Evolutionary conservation across 768 basidiomycete species (phyloP), one percentile per base, ranked within the genome.

Genomic region (Neoboletus brunneissimus): DNA sequence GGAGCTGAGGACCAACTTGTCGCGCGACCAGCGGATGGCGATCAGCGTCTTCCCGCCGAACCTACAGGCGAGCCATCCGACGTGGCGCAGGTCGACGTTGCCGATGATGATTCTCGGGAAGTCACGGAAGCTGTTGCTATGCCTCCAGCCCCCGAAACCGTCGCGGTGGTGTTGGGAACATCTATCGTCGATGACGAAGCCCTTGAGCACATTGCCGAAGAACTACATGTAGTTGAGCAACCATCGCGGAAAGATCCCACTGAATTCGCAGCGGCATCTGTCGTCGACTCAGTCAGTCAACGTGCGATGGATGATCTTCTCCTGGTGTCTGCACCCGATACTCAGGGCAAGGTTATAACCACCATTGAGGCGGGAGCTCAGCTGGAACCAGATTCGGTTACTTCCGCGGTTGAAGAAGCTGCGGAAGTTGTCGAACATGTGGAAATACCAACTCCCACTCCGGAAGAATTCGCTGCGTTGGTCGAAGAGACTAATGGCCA

Each of bases 401-500:
- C 22, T 29, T 48, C 42, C 34, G 43, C 25, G 31, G 47, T 11
- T 44, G 56, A 55, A 48, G 66, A 62, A 56, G 56, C 10, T 16
- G 16, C 44, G 56, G 62, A 25, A 25, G 20, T 56, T 57, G 22
- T 49, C 61, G 58, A 58, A 38, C 31, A 0, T 25, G 29, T 27
- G 61, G 66, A 53, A 37, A 48, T 56, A 48, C 42, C 52, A 38
- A 66, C 61, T 12, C 56, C 64, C 31, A 45, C 46, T 18, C 49
- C 58, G 25, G 60, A 58, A 25, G 64, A 60, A 49, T 43, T 11
- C 23, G 48, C 57, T 44, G 29, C 44, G 3, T 23, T 68, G 15
- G 58, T 56, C 18, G 58, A 58, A 27, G 66, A 63, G 47, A 67
- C 64, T 9, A 55, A 58, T 48, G 25, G 54, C 6, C 52, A 29